These are phyloP conservation scores for Leccinum uliginosum DNA, from an alignment of 768 basidiomycete species.

Conservation along the genomic window DNA sequence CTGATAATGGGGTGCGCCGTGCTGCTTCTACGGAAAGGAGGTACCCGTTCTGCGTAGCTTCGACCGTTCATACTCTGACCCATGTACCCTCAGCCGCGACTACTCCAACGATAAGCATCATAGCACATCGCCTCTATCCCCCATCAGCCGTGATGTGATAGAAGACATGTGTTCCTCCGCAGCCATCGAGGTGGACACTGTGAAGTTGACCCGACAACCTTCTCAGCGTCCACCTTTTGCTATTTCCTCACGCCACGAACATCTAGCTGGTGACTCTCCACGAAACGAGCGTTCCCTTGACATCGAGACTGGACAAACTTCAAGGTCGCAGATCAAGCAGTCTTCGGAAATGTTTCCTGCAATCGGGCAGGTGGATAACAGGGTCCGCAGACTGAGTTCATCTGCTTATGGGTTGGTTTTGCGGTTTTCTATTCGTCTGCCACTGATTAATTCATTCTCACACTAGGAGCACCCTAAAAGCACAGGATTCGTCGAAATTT, in stretches of 20 bases:
- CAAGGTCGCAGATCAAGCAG: not conserved
- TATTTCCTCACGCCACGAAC: not conserved
- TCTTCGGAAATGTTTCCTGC: not conserved
- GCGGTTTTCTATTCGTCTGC: not conserved
- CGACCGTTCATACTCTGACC: not conserved
- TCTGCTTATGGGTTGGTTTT: constrained; percentile 9
- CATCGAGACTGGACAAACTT: not conserved
- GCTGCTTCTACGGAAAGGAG: constrained; percentile 1
- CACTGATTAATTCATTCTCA: not conserved
- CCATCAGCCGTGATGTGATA: constrained; percentile 14
- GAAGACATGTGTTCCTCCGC: constrained; percentile 12
- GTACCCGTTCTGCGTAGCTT: not conserved
- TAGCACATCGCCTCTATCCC: constrained; percentile 14
- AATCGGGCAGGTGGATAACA: not conserved
- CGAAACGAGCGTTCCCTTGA: not conserved
- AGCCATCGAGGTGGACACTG: not conserved
- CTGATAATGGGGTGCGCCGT: not conserved
- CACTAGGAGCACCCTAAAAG: not conserved
- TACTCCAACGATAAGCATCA: not conserved
- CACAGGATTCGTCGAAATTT: not conserved
- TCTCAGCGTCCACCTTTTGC: not conserved
- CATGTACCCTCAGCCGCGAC: constrained; percentile 4
- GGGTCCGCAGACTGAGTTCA: not conserved
- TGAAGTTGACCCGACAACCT: not conserved
- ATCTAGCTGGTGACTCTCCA: not conserved